Evolutionary conservation across 164 flowering plant genomes (phyloP).

Genomic region (Euptelea pleiosperma): DNA sequence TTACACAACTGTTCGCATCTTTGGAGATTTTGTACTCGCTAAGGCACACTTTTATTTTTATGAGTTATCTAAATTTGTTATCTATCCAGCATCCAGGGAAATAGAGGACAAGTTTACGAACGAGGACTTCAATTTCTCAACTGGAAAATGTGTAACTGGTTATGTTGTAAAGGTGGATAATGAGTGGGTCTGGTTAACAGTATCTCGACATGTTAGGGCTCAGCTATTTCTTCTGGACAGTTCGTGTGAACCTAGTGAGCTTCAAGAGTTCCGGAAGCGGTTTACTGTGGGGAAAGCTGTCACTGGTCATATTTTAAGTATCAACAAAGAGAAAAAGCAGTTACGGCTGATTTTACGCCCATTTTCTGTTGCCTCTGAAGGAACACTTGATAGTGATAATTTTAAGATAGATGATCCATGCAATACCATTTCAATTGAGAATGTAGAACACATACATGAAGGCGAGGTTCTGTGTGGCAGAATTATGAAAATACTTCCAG

Average conservation of each 20-base stretch:
- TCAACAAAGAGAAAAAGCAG: conserved; percentile 55
- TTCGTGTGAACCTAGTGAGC: conserved; percentile 67
- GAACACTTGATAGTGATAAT: conserved; percentile 12
- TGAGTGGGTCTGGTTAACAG: conserved; percentile 79
- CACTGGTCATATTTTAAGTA: conserved; percentile 51
- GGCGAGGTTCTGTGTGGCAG: conserved; percentile 76
- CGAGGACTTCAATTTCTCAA: conserved; percentile 39
- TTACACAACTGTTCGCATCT: not conserved
- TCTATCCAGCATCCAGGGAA: conserved; percentile 36
- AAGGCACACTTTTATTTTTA: too few species aligned
- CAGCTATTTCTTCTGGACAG: conserved; percentile 74
- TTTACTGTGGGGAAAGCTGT: conserved; percentile 64
- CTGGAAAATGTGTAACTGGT: conserved; percentile 60
- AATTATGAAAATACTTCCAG: conserved; percentile 71
- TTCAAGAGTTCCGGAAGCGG: conserved; percentile 54
- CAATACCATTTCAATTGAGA: conserved; percentile 17
- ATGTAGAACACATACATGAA: conserved; percentile 42
- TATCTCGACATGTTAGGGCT: conserved; percentile 65
- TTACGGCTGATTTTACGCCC: conserved; percentile 54
- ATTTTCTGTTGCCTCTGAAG: conserved; percentile 15
- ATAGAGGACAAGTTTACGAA: conserved; percentile 14
- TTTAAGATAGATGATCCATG: conserved; percentile 3
- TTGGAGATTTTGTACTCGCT: not conserved
- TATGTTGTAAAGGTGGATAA: conserved; percentile 76
- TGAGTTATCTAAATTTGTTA: not conserved